Evolutionary conservation across 169 alveolate species (phyloP), one percentile per base, ranked within the genome.

Genomic region (Cryptosporidium bovis): DNA sequence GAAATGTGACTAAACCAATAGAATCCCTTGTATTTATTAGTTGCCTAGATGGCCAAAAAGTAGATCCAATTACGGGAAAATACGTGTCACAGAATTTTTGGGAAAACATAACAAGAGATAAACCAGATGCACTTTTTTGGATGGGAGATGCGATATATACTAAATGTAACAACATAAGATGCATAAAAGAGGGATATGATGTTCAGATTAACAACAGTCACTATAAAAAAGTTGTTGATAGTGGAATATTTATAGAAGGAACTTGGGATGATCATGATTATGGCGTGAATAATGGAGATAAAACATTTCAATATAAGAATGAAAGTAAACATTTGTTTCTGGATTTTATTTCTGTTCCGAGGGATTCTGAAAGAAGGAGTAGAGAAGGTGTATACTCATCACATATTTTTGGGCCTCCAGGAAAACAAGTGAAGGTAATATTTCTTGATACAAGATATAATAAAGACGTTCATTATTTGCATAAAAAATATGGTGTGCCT

Each of bases 201-300:
- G 65, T 77, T 5, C 87, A 77, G 62, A n/a, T 7, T 3, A 77
- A 44, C 64, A 77, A 77, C 29, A 34, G 10, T 12, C 7, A 55
- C 27, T 77, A 58, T 60, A 56, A 40, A 50, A 36, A 60, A 15
- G 64, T 77, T 24, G 33, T 60, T 13, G 50, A 77, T 2, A 60
- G 71, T 20, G 87, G 87, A 34, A 5, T 77, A 13, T 77, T 27
- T 77, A 66, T 77, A 3, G 87, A 77, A 16, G 96, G 96, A 15
- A 91, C 94, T 16, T 94, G 94, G 92, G 96, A 94, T 67, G 96
- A 94, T 82, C 96, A 94, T 56, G 96, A 94, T 66, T 93, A 92
- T 71, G 95, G 95, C 71, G 62, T 92, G 18, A 92, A 92, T 48
- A 95, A 94, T 91, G 96, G 96, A 20, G 94, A 92, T 36, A 58